These are phyloP conservation scores for Chaetomium tenue DNA, from an alignment of 495 filamentous ascomycete species.

Conservation along the genomic window DNA sequence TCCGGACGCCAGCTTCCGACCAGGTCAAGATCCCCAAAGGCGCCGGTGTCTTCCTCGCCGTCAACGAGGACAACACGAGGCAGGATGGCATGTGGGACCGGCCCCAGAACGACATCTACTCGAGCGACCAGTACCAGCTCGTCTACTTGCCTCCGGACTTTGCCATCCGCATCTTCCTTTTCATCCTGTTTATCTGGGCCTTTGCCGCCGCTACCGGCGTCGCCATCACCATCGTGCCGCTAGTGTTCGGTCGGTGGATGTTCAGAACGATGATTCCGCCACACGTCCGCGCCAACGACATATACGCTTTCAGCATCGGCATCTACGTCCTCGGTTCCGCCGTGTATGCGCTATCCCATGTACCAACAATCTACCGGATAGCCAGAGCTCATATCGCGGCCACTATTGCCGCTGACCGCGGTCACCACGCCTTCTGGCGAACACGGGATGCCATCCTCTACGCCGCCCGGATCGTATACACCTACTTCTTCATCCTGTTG, in stretches of 20 bases:
- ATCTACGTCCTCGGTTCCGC: constrained; percentile 70
- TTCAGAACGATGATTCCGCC: constrained; percentile 65
- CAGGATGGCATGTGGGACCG: constrained; percentile 54
- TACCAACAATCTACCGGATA: constrained; percentile 44
- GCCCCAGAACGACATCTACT: constrained; percentile 63
- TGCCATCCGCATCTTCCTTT: constrained; percentile 71
- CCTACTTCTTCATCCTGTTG: constrained; percentile 66
- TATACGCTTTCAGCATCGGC: constrained; percentile 92
- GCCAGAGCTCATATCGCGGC: constrained; percentile 33
- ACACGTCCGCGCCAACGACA: constrained; percentile 77
- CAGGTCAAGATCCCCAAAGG: constrained; percentile 91
- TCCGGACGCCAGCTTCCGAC: constrained; percentile 86
- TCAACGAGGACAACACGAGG: constrained; percentile 66
- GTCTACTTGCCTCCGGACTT: constrained; percentile 92
- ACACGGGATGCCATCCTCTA: constrained; percentile 28
- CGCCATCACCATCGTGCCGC: constrained; percentile 76
- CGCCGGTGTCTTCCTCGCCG: constrained; percentile 72
- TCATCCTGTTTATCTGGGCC: constrained; percentile 87
- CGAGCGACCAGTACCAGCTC: constrained; percentile 68
- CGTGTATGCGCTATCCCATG: constrained; percentile 57
- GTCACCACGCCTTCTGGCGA: constrained; percentile 38
- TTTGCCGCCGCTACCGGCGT: constrained; percentile 95
- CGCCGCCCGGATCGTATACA: constrained; percentile 60
- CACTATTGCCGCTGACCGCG: constrained; percentile 34
- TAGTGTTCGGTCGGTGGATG: constrained; percentile 77